Evolutionary conservation across 1,284 basidiomycete genomes (phyloP).

Genomic region (Rhodotorula glutinis): DNA sequence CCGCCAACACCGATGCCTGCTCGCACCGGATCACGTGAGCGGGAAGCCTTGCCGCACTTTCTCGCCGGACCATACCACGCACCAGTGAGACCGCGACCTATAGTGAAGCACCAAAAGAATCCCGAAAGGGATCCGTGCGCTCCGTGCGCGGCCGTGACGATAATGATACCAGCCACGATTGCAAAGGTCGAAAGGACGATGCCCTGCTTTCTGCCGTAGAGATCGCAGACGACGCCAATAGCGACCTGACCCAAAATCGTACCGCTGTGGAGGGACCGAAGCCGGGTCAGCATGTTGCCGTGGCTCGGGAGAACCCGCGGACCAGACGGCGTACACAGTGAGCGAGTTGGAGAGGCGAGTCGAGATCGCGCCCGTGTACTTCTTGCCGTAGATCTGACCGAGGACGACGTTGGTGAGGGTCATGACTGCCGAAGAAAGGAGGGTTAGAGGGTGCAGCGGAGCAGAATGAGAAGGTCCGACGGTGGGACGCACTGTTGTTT

Average conservation of each 20-base stretch:
- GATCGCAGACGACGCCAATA: conserved; percentile 56
- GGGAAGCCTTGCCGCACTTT: too few relatives aligned
- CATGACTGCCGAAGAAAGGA: neutral
- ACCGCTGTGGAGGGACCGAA: conserved; percentile 1
- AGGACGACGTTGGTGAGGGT: conserved; percentile 36
- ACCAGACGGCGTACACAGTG: conserved; percentile 40
- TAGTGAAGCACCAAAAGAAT: conserved; percentile 72
- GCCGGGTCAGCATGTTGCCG: too few relatives aligned
- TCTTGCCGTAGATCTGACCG: conserved; percentile 42
- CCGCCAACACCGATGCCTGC: conserved; percentile 55
- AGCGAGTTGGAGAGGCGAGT: conserved; percentile 71
- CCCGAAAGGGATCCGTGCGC: conserved; percentile 56
- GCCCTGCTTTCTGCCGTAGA: conserved; percentile 63
- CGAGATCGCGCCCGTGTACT: conserved; percentile 61
- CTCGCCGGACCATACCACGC: too few relatives aligned
- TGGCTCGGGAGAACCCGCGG: too few relatives aligned
- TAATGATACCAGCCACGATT: conserved; percentile 67
- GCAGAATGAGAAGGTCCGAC: conserved; percentile 48
- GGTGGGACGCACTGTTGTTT: conserved; percentile 57
- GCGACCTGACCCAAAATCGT: conserved; percentile 58
- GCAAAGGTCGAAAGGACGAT: conserved; percentile 66
- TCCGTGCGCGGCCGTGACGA: conserved; percentile 69
- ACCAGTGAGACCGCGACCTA: conserved; percentile 65
- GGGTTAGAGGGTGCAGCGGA: neutral
- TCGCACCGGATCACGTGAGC: too few relatives aligned